Evolutionary conservation across 192 early-diverging fungal species (phyloP).

Genomic region (Jimgerdemannia flammicorona): DNA sequence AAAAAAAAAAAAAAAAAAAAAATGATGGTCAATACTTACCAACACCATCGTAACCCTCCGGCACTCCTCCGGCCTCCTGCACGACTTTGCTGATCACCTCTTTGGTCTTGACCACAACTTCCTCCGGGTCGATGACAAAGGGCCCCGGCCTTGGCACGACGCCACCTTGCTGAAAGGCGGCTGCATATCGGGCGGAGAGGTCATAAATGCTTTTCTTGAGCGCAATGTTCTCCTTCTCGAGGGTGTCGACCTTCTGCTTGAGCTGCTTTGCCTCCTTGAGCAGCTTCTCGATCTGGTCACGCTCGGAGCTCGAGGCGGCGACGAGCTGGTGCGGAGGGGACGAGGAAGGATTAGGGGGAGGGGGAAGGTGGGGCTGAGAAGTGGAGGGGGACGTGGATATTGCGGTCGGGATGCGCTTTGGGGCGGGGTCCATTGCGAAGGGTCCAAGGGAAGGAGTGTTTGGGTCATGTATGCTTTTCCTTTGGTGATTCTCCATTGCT

Average conservation of each 20-base stretch:
- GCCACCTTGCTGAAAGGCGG: slow-evolving; percentile 28
- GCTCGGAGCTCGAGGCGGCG: slow-evolving; percentile 16
- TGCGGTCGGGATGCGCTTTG: neutral
- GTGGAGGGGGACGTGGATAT: neutral
- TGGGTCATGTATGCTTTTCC: too few species aligned
- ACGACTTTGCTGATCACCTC: slow-evolving; percentile 27
- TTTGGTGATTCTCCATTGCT: too few species aligned
- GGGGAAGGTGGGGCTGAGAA: neutral
- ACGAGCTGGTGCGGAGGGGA: neutral
- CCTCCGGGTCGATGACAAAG: slow-evolving; percentile 39
- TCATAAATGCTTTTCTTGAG: slow-evolving; percentile 85
- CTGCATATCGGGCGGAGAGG: slow-evolving; percentile 66
- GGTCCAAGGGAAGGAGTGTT: too few species aligned
- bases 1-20: too few species aligned
- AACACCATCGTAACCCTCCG: slow-evolving; percentile 6
- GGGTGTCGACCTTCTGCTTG: slow-evolving; percentile 67
- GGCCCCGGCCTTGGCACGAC: slow-evolving; percentile 31
- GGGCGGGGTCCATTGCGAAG: neutral
- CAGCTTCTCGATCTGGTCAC: slow-evolving; percentile 55
- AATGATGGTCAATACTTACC: neutral
- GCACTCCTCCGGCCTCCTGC: slow-evolving; percentile 22
- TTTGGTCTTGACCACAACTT: slow-evolving; percentile 23
- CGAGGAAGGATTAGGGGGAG: neutral
- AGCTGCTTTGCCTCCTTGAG: slow-evolving; percentile 65
- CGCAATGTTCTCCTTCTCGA: slow-evolving; percentile 73